A percentile compares a stretch with the other conserved stretches of the same genome.
Conservation (phyloP, 768 basidiomycete genomes). For the Boletus vinaceobasis region DNA sequence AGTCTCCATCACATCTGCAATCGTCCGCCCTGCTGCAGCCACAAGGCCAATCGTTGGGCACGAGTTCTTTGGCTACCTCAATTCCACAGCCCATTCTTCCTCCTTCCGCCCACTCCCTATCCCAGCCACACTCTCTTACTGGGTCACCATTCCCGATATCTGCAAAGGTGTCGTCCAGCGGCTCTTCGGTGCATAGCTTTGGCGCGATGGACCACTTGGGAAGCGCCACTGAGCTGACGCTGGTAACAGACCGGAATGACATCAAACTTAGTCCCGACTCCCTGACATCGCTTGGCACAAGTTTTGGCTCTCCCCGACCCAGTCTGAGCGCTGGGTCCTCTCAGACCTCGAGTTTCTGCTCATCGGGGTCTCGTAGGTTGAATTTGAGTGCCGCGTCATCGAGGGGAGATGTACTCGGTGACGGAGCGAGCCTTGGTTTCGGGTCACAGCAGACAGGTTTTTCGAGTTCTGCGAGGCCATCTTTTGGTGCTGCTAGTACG, state of each 20-base stretch:
- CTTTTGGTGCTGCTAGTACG: conserved; percentile 13
- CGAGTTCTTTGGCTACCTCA: conserved; percentile 13
- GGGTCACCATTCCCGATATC: conserved; percentile 27
- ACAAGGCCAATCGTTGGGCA: conserved; percentile 16
- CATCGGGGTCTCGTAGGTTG: conserved; percentile 22
- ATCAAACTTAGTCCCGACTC: conserved; percentile 24
- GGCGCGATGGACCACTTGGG: conserved; percentile 9
- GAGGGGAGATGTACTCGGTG: conserved; percentile 17
- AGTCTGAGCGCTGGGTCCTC: conserved; percentile 29
- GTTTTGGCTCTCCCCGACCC: conserved; percentile 25
- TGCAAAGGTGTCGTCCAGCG: conserved; percentile 21
- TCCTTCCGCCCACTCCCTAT: conserved; percentile 21
- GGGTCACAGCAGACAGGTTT: conserved; percentile 23
- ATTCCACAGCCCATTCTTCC: conserved; percentile 21
- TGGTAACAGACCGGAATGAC: conserved; percentile 26
- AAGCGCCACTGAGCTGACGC: conserved; percentile 18
- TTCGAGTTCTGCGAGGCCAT: conserved; percentile 15
- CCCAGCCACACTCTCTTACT: conserved; percentile 27
- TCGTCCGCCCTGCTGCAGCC: conserved; percentile 17
- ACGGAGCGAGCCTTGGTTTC: conserved; percentile 14
- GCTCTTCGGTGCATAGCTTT: conserved; percentile 19
- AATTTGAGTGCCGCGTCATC: conserved; percentile 21
- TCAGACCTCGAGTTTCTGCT: conserved; percentile 25
- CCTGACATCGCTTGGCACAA: conserved; percentile 24
- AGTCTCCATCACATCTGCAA: conserved; percentile 21